These are phyloP conservation scores for Penicillium pancosmium DNA, from an alignment of 495 filamentous ascomycete genomes.

Conservation along the genomic window DNA sequence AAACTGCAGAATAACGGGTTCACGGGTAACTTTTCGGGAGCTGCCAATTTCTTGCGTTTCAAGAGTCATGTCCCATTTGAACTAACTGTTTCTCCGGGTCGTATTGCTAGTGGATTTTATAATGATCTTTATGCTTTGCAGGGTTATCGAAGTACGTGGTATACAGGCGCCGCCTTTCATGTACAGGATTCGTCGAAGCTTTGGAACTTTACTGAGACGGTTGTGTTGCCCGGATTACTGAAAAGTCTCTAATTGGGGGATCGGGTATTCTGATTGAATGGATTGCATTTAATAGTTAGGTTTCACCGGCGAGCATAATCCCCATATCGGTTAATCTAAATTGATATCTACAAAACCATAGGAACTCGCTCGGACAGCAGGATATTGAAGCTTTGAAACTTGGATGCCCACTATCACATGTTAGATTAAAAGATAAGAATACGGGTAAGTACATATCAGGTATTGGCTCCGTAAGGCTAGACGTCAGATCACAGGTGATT, in stretches of 20 bases:
- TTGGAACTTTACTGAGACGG: conserved; percentile 20
- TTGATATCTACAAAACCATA: background rate
- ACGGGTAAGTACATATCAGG: background rate
- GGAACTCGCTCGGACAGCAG: background rate
- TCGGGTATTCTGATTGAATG: background rate
- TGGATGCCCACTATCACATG: background rate
- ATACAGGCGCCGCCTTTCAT: conserved; percentile 32
- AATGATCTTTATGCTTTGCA: conserved; percentile 39
- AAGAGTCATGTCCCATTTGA: conserved; percentile 35
- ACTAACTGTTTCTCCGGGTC: conserved; percentile 25
- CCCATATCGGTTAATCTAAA: too few relatives aligned
- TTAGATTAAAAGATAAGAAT: background rate
- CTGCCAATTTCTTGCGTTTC: conserved; percentile 25
- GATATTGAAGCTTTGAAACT: background rate
- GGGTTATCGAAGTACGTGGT: conserved; percentile 39
- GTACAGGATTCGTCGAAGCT: conserved; percentile 20
- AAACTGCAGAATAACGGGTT: conserved; percentile 24
- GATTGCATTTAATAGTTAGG: background rate
- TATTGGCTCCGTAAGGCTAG: background rate
- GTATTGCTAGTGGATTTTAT: conserved; percentile 42
- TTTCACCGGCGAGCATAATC: too few relatives aligned
- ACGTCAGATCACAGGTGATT: background rate
- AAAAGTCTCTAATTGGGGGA: background rate
- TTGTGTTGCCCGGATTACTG: conserved; percentile 14
- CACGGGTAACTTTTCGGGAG: conserved; percentile 9